Evolutionary conservation across 371 early-diverging fungal genomes (phyloP), one percentile per base, ranked within the genome.

Genomic region (Choanephora cucurbitarum): DNA sequence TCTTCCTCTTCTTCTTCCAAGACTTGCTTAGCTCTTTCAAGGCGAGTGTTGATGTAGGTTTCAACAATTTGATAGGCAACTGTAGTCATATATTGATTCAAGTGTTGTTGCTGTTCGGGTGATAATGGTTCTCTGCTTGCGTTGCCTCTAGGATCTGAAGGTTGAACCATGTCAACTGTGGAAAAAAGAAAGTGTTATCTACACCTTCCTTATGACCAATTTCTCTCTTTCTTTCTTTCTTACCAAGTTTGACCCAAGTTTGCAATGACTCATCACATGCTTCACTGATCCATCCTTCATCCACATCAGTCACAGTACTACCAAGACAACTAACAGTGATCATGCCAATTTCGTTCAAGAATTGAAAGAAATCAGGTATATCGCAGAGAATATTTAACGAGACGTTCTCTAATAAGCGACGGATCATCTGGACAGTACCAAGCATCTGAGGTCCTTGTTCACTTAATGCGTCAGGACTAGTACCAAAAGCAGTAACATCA

Each of bases 221-320:
- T n/a, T n/a, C n/a, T n/a, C n/a, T n/a, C n/a, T n/a, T 55, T 21
- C 41, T 49, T 46, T 32, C 14, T 48, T 57, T 49, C 72, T 45
- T 71, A 80, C 84, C 80, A 48, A 91, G 63, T 21, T 71, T 76
- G 0, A 88, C 84, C 91, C 91, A 91, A 0, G 85, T 81, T 28
- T 79, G 81, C 10, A 91, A 68, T 23, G 87, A 80, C 47, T 88
- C 85, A 47, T 91, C 90, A 52, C 84, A 81, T 0, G 89, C 84
- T 28, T 88, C 91, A 48, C 81, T 75, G 45, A 80, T 74, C 75
- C 87, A 85, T 14, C 78, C 77, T 54, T 73, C 68, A 41, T 76
- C 78, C 5, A 73, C 66, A 19, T 84, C 83, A 11, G 64, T 70
- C 5, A 80, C 76, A 11, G 82, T 75, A 24, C 79, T 81, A 18